Evolutionary conservation across 768 basidiomycete species (phyloP).

Genomic region (Macrolepiota dolichaula): DNA sequence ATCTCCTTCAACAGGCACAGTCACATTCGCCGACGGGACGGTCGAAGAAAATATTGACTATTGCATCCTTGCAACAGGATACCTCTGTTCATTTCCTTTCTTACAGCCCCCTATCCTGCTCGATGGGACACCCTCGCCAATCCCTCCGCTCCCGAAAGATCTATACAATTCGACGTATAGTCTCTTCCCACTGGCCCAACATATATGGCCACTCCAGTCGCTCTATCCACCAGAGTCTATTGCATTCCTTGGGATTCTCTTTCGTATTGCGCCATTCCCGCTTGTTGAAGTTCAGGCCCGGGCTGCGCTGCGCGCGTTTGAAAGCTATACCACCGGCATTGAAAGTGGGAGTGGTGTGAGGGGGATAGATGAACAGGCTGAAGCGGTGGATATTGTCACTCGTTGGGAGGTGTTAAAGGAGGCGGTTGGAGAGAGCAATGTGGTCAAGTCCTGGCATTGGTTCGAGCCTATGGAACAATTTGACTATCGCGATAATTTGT

Average conservation of each 20-base stretch:
- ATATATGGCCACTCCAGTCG: slow-evolving; percentile 61
- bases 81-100: slow-evolving; percentile 63
- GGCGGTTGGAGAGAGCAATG: slow-evolving; percentile 15
- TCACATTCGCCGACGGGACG: slow-evolving; percentile 39
- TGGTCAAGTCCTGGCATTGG: slow-evolving; percentile 57
- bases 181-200: slow-evolving; percentile 68
- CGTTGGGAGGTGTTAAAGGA: slow-evolving; percentile 42
- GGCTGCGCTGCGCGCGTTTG: slow-evolving; percentile 54
- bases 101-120: slow-evolving; percentile 30
- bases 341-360: not conserved
- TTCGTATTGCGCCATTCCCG: slow-evolving; percentile 68
- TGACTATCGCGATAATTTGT: slow-evolving; percentile 61
- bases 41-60: slow-evolving; percentile 52
- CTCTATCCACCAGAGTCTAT: slow-evolving; percentile 45
- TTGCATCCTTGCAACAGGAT: slow-evolving; percentile 78
- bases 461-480: slow-evolving; percentile 56
- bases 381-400: slow-evolving; percentile 44
- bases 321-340: slow-evolving; percentile 34
- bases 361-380: slow-evolving; percentile 22
- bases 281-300: slow-evolving; percentile 76
- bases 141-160: slow-evolving; percentile 44
- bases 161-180: slow-evolving; percentile 64
- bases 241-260: slow-evolving; percentile 63
- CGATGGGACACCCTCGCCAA: slow-evolving; percentile 38
- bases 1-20: slow-evolving; percentile 10